phyloP scores from a whole-genome alignment of 345 rosid species.

The Jatropha curcas region DNA sequence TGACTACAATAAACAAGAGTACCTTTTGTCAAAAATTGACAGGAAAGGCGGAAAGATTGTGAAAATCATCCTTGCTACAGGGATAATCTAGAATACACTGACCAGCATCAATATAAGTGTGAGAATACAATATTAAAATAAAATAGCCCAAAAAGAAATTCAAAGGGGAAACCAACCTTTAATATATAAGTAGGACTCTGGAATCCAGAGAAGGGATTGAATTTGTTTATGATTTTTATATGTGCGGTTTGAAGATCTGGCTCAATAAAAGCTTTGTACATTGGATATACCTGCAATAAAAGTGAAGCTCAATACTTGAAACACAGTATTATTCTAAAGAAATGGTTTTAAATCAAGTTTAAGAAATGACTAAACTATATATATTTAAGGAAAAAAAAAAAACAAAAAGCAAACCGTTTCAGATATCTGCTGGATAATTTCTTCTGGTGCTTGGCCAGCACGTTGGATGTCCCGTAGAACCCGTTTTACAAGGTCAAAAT shows the following conservation, averaged over 20 bases:
- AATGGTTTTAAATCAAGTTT: not conserved
- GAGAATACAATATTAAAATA: not conserved
- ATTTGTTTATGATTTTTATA: slow-evolving; percentile 83
- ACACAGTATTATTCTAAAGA: slow-evolving; percentile 3
- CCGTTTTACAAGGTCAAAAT: slow-evolving; percentile 98
- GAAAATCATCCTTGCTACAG: not conserved
- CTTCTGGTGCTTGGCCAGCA: slow-evolving; percentile 97
- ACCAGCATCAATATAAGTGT: not conserved
- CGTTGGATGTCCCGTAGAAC: slow-evolving; percentile 97
- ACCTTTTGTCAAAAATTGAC: slow-evolving; percentile 18
- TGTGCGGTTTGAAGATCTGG: slow-evolving; percentile 99
- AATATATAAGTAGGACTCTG: slow-evolving; percentile 95
- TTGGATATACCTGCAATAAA: slow-evolving; percentile 82
- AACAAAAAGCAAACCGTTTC: slow-evolving; percentile 72
- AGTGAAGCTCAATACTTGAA: slow-evolving; percentile 18
- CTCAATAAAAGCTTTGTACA: slow-evolving; percentile 99
- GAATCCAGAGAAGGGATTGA: slow-evolving; percentile 95
- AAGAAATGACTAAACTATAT: not conserved
- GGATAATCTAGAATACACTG: not conserved
- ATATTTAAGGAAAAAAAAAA: too few species aligned
- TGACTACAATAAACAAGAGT: slow-evolving; percentile 58
- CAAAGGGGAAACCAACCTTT: slow-evolving; percentile 52
- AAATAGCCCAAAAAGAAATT: not conserved
- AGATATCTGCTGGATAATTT: slow-evolving; percentile 96
- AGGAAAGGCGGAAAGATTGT: not conserved